Evolutionary conservation across 306 rosid genomes (phyloP).

Genomic region (Inga laurina): DNA sequence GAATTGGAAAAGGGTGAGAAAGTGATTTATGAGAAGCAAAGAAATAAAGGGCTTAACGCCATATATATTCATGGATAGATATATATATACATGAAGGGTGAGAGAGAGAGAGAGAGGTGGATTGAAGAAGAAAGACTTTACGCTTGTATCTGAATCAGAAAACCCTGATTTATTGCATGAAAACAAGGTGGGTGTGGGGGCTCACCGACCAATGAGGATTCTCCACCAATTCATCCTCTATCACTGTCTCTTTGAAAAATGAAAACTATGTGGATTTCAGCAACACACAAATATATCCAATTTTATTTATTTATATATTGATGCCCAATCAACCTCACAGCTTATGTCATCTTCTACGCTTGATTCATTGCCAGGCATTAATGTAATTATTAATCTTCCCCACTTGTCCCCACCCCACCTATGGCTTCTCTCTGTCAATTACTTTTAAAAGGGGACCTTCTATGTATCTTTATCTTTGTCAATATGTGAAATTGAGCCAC

Average conservation of each 20-base stretch:
- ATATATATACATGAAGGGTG: neutral
- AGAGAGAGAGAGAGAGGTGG: neutral
- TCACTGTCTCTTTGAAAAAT: constrained; percentile 36
- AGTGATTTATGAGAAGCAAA: constrained; percentile 35
- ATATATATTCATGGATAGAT: neutral
- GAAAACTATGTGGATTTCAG: constrained; percentile 28
- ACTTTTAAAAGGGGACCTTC: neutral
- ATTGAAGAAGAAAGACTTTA: neutral
- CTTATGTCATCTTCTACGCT: neutral
- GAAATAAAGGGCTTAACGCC: neutral
- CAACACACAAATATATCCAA: neutral
- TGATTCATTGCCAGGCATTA: neutral
- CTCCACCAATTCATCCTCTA: constrained; percentile 38
- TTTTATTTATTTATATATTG: neutral
- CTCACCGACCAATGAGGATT: constrained; percentile 54
- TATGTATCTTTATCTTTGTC: neutral
- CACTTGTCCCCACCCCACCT: neutral
- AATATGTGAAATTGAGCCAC: neutral
- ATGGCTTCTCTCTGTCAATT: neutral
- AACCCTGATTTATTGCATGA: constrained; percentile 70
- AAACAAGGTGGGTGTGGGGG: constrained; percentile 45
- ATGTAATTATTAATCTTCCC: neutral
- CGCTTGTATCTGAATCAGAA: constrained; percentile 45
- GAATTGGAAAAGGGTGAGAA: constrained; percentile 32
- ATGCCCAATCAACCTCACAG: neutral